Evolutionary conservation across 768 basidiomycete species (phyloP).

Genomic region (Rhodotorula paludigena): DNA sequence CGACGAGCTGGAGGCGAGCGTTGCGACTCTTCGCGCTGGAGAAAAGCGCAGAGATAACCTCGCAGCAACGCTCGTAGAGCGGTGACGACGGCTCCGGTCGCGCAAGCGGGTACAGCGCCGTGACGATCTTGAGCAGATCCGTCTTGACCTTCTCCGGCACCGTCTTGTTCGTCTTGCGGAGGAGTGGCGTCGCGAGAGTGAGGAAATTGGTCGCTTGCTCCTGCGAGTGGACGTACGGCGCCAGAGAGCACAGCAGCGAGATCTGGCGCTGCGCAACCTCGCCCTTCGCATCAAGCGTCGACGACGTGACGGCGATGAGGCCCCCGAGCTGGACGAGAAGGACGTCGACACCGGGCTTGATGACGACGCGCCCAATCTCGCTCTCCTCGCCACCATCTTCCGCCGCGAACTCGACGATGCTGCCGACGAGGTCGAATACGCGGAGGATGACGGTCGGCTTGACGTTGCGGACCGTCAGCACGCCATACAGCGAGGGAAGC

Average conservation of each 20-base stretch:
- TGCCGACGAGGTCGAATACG: slow-evolving; percentile 79
- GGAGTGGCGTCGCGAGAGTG: slow-evolving; percentile 66
- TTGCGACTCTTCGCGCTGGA: slow-evolving; percentile 66
- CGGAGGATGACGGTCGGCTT: slow-evolving; percentile 75
- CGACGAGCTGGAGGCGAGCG: slow-evolving; percentile 65
- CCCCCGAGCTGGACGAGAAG: slow-evolving; percentile 68
- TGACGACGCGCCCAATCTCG: slow-evolving; percentile 54
- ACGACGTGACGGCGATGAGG: slow-evolving; percentile 60
- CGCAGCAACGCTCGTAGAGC: slow-evolving; percentile 51
- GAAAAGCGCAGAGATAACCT: slow-evolving; percentile 69
- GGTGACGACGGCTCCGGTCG: slow-evolving; percentile 32
- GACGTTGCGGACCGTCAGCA: slow-evolving; percentile 73
- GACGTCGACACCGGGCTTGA: slow-evolving; percentile 65
- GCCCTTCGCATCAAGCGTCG: slow-evolving; percentile 45
- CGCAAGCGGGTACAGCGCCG: slow-evolving; percentile 58
- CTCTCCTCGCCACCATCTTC: slow-evolving; percentile 54
- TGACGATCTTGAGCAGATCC: slow-evolving; percentile 68
- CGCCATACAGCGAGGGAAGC: slow-evolving; percentile 73
- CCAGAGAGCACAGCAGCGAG: slow-evolving; percentile 69
- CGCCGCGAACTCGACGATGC: slow-evolving; percentile 53
- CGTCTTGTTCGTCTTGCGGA: slow-evolving; percentile 68
- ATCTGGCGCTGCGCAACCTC: slow-evolving; percentile 75
- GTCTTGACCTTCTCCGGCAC: slow-evolving; percentile 82
- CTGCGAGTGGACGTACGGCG: slow-evolving; percentile 65
- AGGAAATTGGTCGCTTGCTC: slow-evolving; percentile 69